These are phyloP conservation scores for Salix caprea DNA, from an alignment of 345 rosid species.

Conservation along the genomic window DNA sequence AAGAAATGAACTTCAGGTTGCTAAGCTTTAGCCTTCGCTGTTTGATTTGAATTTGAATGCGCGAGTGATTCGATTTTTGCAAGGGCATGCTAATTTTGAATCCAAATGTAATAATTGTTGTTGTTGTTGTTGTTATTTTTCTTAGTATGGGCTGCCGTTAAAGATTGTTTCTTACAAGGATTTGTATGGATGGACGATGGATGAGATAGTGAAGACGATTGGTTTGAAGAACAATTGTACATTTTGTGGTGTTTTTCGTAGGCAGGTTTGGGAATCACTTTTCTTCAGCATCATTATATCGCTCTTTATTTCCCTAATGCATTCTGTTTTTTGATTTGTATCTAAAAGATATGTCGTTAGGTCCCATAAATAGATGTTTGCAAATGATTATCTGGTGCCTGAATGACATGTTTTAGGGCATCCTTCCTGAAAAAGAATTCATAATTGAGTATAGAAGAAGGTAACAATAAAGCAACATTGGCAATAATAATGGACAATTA, in stretches of 20 bases:
- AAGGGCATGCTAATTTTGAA: not conserved
- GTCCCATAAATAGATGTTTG: not conserved
- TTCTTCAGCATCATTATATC: not conserved
- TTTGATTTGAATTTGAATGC: not conserved
- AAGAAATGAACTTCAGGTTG: constrained; percentile 81
- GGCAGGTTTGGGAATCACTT: constrained; percentile 49
- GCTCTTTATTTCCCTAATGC: not conserved
- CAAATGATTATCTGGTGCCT: not conserved
- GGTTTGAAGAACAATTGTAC: constrained; percentile 95
- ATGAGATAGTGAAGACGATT: constrained; percentile 91
- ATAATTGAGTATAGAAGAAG: not conserved
- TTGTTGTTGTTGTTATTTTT: not conserved
- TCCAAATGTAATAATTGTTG: not conserved
- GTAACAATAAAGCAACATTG: not conserved
- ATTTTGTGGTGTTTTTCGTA: constrained; percentile 91
- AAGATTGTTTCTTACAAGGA: constrained; percentile 92
- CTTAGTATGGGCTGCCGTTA: constrained; percentile 82
- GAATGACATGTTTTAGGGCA: not conserved
- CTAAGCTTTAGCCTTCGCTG: not conserved
- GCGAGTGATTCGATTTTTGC: not conserved
- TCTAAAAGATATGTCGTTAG: not conserved
- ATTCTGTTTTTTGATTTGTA: not conserved
- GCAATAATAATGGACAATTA: not conserved
- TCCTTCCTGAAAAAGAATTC: too few relatives aligned
- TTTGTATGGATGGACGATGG: constrained; percentile 99